These are phyloP conservation scores for Ceriops decandra DNA, from an alignment of 345 rosid genomes.

Conservation along the genomic window DNA sequence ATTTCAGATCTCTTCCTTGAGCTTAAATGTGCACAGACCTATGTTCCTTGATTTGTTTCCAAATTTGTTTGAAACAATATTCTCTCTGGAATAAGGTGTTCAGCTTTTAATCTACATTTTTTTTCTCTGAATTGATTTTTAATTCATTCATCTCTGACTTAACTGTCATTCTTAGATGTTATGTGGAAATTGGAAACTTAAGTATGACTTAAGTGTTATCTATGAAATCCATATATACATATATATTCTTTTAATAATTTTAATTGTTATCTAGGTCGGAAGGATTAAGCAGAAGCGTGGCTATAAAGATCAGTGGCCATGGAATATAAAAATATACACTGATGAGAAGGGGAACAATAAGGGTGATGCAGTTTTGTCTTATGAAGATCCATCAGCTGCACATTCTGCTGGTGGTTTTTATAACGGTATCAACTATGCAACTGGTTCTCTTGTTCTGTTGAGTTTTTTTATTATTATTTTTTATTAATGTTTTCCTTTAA, in stretches of 20 bases:
- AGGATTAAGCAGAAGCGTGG: constrained; percentile 99
- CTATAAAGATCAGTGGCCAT: constrained; percentile 99
- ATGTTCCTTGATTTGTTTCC: background rate
- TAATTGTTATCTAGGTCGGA: constrained; percentile 62
- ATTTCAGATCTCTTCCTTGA: constrained; percentile 28
- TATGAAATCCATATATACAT: background rate
- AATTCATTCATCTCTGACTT: no score
- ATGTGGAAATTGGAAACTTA: no score
- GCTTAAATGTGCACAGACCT: background rate
- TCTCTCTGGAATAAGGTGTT: background rate
- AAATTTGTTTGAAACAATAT: background rate
- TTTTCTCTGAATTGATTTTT: background rate
- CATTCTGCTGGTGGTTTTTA: constrained; percentile 96
- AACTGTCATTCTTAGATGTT: no score
- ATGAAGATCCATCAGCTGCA: constrained; percentile 98
- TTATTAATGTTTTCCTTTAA: background rate
- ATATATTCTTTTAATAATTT: background rate
- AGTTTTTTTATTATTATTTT: background rate
- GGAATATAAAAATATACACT: constrained; percentile 90
- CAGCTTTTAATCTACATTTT: background rate
- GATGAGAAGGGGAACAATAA: constrained; percentile 92
- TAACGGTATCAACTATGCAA: constrained; percentile 47
- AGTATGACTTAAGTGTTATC: background rate
- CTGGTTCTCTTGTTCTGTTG: constrained; percentile 3
- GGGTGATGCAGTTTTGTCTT: constrained; percentile 88